These are phyloP conservation scores for Periconia digitata DNA, from an alignment of 2,329 filamentous ascomycete species.

Conservation along the genomic window DNA sequence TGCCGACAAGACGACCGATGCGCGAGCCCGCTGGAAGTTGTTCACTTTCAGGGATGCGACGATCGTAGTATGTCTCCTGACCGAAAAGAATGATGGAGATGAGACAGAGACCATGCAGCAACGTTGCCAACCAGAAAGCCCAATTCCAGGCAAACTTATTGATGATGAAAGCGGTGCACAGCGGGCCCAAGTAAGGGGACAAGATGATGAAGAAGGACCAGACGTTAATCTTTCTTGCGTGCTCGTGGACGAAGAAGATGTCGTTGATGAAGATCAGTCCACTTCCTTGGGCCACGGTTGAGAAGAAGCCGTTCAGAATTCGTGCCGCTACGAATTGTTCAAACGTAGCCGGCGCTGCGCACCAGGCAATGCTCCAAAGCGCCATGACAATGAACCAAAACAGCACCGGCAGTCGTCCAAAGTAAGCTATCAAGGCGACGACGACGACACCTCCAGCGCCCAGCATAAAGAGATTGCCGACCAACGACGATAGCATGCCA, in stretches of 20 bases:
- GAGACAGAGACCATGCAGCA: constrained; percentile 1
- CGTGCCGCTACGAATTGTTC: constrained; percentile 26
- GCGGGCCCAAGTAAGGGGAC: constrained; percentile 25
- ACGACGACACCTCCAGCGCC: no score
- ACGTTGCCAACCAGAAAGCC: constrained; percentile 11
- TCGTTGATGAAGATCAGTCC: constrained; percentile 29
- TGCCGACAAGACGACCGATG: no score
- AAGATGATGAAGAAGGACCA: constrained; percentile 19
- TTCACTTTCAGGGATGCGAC: no score
- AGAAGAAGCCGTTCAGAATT: constrained; percentile 28
- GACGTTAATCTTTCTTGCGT: constrained; percentile 28
- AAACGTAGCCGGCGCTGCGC: constrained; percentile 17
- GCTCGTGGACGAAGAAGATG: constrained; percentile 37
- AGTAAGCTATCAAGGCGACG: no score
- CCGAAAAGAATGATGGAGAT: constrained; percentile 1
- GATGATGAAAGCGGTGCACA: constrained; percentile 17
- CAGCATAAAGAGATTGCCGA: no score
- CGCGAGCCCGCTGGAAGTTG: no score
- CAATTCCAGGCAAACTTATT: constrained; percentile 11
- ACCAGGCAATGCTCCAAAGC: constrained; percentile 21
- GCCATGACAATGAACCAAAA: constrained; percentile 32
- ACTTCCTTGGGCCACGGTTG: constrained; percentile 22
- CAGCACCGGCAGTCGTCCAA: no score
- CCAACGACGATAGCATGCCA: no score
- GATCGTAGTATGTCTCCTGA: constrained; percentile 3